These are phyloP conservation scores for Nicotiana noctiflora DNA, from an alignment of 257 asterid genomes.

Conservation along the genomic window DNA sequence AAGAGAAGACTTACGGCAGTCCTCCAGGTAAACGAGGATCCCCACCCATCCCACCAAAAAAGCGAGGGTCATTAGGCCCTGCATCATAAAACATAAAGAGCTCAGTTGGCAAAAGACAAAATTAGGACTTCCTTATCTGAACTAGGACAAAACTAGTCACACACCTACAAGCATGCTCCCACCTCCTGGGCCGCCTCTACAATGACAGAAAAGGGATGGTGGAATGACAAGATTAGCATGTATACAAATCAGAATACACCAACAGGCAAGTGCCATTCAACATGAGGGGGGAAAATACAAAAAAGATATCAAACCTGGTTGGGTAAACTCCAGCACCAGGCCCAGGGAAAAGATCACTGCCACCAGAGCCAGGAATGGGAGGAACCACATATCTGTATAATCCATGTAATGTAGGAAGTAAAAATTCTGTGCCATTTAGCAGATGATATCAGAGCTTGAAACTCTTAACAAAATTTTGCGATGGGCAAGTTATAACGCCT, in stretches of 20 bases:
- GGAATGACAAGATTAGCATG: neutral
- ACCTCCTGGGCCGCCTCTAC: slow-evolving; percentile 42
- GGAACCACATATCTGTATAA: slow-evolving; percentile 45
- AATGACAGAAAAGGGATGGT: slow-evolving; percentile 6
- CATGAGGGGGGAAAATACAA: neutral
- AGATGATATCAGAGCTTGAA: neutral
- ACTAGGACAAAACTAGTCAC: slow-evolving; percentile 15
- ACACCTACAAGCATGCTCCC: slow-evolving; percentile 73
- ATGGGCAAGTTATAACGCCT: neutral
- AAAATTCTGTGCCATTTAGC: neutral
- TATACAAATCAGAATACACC: neutral
- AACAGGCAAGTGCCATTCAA: neutral
- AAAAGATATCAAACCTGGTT: slow-evolving; percentile 35
- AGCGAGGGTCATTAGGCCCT: slow-evolving; percentile 79
- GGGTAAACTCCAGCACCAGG: slow-evolving; percentile 78
- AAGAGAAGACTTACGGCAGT: slow-evolving; percentile 32
- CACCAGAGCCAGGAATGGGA: slow-evolving; percentile 39
- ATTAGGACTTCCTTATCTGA: neutral
- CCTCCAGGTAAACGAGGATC: slow-evolving; percentile 53
- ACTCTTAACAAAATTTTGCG: neutral
- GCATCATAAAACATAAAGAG: slow-evolving; percentile 13
- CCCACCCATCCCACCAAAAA: slow-evolving; percentile 50
- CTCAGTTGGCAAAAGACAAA: neutral
- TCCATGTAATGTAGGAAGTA: neutral
- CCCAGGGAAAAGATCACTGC: slow-evolving; percentile 56